phyloP scores from a whole-genome alignment of 352 stramenopile genomes.

The Bremia lactucae region DNA sequence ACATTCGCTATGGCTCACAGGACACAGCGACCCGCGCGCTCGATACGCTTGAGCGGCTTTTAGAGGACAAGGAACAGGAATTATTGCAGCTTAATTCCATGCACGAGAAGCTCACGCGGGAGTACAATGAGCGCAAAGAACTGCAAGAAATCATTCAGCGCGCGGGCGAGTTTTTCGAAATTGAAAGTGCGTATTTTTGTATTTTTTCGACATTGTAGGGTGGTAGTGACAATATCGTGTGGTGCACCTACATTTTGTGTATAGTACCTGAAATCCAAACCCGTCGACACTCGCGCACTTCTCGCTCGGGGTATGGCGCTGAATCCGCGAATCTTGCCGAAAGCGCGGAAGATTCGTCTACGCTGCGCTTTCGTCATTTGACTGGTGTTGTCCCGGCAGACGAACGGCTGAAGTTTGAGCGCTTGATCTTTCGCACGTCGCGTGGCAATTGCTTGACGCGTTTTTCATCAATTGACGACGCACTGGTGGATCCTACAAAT shows the following conservation, averaged over 20 bases:
- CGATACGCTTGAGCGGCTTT: constrained; percentile 90
- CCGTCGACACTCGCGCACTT: constrained; percentile 47
- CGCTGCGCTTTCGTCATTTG: constrained; percentile 89
- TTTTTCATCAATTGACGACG: constrained; percentile 93
- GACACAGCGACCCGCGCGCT: constrained; percentile 81
- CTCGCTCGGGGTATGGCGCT: constrained; percentile 45
- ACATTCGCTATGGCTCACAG: constrained; percentile 72
- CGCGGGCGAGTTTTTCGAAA: constrained; percentile 80
- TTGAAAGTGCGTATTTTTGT: constrained; percentile 36
- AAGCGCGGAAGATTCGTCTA: constrained; percentile 29
- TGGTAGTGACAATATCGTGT: too few relatives aligned
- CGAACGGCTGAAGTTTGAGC: constrained; percentile 93
- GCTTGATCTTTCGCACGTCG: constrained; percentile 98
- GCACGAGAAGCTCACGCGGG: constrained; percentile 94
- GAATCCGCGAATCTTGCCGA: constrained; percentile 15
- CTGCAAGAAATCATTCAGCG: constrained; percentile 75
- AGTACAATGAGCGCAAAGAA: constrained; percentile 95
- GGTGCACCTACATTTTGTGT: constrained; percentile 2
- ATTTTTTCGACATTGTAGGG: too few relatives aligned
- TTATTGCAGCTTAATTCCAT: constrained; percentile 96
- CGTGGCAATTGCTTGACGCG: constrained; percentile 97
- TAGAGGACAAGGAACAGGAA: constrained; percentile 95
- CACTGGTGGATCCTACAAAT: constrained; percentile 82
- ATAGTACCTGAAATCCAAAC: constrained; percentile 43
- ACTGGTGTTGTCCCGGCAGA: constrained; percentile 90